phyloP scores from a whole-genome alignment of 108 stramenopile species.

The Cylindrotheca closterium region DNA sequence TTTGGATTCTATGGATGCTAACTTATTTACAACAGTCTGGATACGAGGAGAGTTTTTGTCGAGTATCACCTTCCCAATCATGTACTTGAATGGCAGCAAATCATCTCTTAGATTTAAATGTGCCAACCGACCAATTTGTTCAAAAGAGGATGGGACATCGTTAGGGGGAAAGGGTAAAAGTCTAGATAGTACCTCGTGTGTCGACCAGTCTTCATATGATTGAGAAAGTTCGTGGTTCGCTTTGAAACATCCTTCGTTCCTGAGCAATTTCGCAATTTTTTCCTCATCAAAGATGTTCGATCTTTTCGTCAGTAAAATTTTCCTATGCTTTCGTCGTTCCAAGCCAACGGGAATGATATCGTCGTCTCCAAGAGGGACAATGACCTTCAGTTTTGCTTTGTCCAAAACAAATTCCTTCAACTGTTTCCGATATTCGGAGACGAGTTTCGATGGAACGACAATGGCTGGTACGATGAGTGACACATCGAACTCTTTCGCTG shows the following conservation, averaged over 20 bases:
- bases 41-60: slow-evolving; percentile 89
- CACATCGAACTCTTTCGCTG: slow-evolving; percentile 25
- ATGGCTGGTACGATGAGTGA: slow-evolving; percentile 52
- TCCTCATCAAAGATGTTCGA: slow-evolving; percentile 15
- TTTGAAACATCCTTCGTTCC: slow-evolving; percentile 17
- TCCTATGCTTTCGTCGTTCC: slow-evolving; percentile 33
- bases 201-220: slow-evolving; percentile 61
- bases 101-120: slow-evolving; percentile 95
- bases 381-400: slow-evolving; percentile 60
- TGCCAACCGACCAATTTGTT: slow-evolving; percentile 91
- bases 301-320: slow-evolving; percentile 42
- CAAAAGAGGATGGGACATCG: slow-evolving; percentile 91
- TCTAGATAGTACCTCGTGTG: slow-evolving; percentile 71
- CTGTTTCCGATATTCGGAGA: slow-evolving; percentile 48
- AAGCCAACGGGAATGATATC: slow-evolving; percentile 23
- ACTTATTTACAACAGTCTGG: slow-evolving; percentile 93
- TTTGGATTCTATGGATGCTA: slow-evolving; percentile 88
- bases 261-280: background rate
- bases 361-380: slow-evolving; percentile 25
- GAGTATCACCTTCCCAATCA: slow-evolving; percentile 91
- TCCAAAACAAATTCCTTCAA: slow-evolving; percentile 50
- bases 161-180: slow-evolving; percentile 50
- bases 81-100: slow-evolving; percentile 83
- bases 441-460: slow-evolving; percentile 59
- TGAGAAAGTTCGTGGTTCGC: slow-evolving; percentile 19